Conservation (phyloP, 441 rosid species). For the Gossypium aridum region DNA sequence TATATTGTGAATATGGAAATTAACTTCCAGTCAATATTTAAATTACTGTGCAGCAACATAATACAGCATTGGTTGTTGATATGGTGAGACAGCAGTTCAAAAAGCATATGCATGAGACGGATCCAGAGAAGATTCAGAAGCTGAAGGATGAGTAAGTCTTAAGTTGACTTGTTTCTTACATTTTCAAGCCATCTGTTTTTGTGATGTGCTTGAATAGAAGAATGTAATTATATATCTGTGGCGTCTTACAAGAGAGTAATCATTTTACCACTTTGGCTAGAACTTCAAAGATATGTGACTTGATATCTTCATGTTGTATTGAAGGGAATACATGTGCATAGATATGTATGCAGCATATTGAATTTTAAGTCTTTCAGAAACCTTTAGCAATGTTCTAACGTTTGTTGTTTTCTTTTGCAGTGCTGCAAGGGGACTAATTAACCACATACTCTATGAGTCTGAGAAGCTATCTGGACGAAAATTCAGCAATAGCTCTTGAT, state of each 20-base stretch:
- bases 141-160: slow-evolving; percentile 85
- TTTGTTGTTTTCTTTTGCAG: slow-evolving; percentile 33
- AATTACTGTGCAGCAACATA: slow-evolving; percentile 63
- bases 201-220: not conserved
- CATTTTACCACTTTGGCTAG: not conserved
- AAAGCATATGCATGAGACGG: slow-evolving; percentile 74
- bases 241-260: not conserved
- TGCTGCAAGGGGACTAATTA: slow-evolving; percentile 93
- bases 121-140: slow-evolving; percentile 85
- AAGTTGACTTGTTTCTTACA: not conserved
- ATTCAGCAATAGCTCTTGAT: slow-evolving; percentile 40
- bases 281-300: not conserved
- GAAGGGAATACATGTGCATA: not conserved
- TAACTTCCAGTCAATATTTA: slow-evolving; percentile 4
- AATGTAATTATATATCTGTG: not conserved
- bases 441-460: slow-evolving; percentile 80
- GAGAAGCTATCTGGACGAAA: slow-evolving; percentile 76
- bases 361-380: not conserved
- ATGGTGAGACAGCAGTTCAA: slow-evolving; percentile 89
- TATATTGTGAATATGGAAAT: not conserved
- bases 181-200: not conserved
- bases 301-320: not conserved
- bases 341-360: not conserved
- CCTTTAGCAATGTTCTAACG: not conserved
- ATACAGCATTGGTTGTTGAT: slow-evolving; percentile 64